Evolutionary conservation across 2,329 filamentous ascomycete genomes (phyloP).

Genomic region (Camillea tinctor): DNA sequence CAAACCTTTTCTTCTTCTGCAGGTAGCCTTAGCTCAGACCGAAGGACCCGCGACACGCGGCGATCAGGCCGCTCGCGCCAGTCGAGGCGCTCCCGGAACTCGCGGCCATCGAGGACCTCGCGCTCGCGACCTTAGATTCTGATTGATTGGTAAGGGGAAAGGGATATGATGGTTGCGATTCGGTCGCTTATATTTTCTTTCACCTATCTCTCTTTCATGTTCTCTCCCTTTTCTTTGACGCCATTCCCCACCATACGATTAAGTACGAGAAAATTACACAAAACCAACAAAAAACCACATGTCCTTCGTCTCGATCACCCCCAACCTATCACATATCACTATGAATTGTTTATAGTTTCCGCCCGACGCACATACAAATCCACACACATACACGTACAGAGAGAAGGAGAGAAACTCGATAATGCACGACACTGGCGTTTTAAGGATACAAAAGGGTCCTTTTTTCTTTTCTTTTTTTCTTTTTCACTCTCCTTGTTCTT

Average conservation of each 20-base stretch:
- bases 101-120: slow-evolving; percentile 23
- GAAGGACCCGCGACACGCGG: slow-evolving; percentile 39
- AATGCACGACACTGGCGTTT: slow-evolving; percentile 28
- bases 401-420: not conserved
- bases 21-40: slow-evolving; percentile 48
- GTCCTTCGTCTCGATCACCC: not conserved
- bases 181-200: not conserved
- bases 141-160: not conserved
- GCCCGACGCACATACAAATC: not conserved
- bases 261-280: not conserved
- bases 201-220: slow-evolving; percentile 1
- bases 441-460: slow-evolving; percentile 8
- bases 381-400: not conserved
- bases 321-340: not conserved
- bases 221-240: slow-evolving; percentile 6
- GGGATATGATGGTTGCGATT: not conserved
- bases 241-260: not conserved
- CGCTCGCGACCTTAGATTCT: slow-evolving; percentile 21
- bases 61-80: slow-evolving; percentile 27
- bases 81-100: slow-evolving; percentile 27
- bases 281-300: not conserved
- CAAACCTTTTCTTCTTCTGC: slow-evolving; percentile 16
- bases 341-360: not conserved
- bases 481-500: no score
- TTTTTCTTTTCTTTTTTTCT: not conserved